These are phyloP conservation scores for Penicillium digitatum DNA, from an alignment of 2,329 filamentous ascomycete genomes.

Conservation along the genomic window DNA sequence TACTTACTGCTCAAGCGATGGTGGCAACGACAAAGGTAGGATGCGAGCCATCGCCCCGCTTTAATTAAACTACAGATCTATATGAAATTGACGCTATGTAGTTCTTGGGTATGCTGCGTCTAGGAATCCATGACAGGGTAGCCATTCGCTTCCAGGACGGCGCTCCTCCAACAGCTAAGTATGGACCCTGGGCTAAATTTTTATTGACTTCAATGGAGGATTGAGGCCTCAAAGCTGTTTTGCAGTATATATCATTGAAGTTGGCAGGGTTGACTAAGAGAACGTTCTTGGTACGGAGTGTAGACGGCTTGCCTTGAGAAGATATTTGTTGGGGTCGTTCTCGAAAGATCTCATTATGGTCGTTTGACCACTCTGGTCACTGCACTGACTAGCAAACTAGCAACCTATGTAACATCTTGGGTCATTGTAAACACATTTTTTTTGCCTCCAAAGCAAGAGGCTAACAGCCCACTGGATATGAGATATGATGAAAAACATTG, in stretches of 20 bases:
- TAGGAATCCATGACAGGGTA: too few species aligned
- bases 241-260: neutral
- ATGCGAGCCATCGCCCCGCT: too few species aligned
- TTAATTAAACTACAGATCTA: too few species aligned
- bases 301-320: neutral
- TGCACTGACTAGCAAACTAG: constrained; percentile 9
- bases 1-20: too few species aligned
- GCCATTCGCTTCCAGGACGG: too few species aligned
- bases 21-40: too few species aligned
- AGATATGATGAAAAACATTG: constrained; percentile 18
- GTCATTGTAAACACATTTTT: constrained; percentile 10
- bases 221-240: neutral
- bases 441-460: constrained; percentile 5
- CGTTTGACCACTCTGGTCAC: constrained; percentile 7
- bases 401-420: constrained; percentile 9
- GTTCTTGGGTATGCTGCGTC: too few species aligned
- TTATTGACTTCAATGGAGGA: neutral
- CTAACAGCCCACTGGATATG: constrained; percentile 11
- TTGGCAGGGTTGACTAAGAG: neutral
- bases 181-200: neutral
- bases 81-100: too few species aligned
- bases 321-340: constrained; percentile 3
- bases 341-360: constrained; percentile 9
- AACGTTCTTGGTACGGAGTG: neutral
- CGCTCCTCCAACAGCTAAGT: neutral